Percentiles rank a stretch among this genome's conserved stretches.
These are phyloP conservation scores for Hordeum pubiflorum DNA, from an alignment of 202 grass and related monocot genomes.

Conservation along the genomic window DNA sequence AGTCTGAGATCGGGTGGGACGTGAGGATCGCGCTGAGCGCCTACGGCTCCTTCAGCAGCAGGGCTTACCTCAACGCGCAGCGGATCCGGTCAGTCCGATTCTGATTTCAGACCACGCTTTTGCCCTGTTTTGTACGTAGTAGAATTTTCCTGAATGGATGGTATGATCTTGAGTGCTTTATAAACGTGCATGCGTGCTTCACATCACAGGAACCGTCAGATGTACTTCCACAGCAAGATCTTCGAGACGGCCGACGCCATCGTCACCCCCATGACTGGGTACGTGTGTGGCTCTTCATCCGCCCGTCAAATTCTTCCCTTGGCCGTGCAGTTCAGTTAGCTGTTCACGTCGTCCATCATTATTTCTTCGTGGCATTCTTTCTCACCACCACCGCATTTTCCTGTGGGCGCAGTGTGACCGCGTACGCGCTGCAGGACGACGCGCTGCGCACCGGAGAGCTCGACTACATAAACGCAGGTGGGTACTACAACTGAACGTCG, in stretches of 20 bases:
- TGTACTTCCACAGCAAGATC: conserved; percentile 83
- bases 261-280: conserved; percentile 93
- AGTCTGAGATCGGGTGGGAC: conserved; percentile 77
- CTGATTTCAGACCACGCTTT: not conserved
- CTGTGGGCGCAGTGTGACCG: conserved; percentile 56
- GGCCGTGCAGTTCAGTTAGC: not conserved
- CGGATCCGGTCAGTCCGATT: conserved; percentile 43
- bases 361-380: not conserved
- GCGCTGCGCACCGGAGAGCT: conserved; percentile 66
- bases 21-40: conserved; percentile 59
- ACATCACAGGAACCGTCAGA: conserved; percentile 68
- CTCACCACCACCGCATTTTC: not conserved
- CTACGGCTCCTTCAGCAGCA: conserved; percentile 88
- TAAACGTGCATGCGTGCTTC: too few relatives aligned
- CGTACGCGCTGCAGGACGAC: conserved; percentile 75
- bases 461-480: conserved; percentile 94
- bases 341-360: not conserved
- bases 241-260: conserved; percentile 88
- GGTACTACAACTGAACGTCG: too few relatives aligned
- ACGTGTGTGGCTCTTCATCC: not conserved
- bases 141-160: not conserved
- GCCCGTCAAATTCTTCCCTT: too few relatives aligned
- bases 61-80: conserved; percentile 85
- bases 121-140: too few relatives aligned
- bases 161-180: not conserved